A percentile compares a stretch with the other conserved stretches of the same genome.
phyloP scores from a whole-genome alignment of 306 rosid species.

The Cicer judaicum region DNA sequence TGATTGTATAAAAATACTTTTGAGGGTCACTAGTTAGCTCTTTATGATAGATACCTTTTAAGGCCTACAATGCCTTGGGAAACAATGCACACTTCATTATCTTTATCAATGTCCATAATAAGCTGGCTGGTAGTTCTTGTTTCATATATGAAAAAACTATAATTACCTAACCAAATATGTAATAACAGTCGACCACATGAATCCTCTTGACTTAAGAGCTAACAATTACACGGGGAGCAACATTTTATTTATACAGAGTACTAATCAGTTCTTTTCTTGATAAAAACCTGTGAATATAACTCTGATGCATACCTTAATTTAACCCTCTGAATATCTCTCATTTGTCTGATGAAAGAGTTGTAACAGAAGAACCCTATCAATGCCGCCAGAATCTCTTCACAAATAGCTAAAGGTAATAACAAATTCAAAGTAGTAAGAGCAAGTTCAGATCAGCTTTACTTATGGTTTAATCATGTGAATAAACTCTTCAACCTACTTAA shows the following conservation, averaged over 20 bases:
- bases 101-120: conserved; percentile 44
- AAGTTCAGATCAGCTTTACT: neutral
- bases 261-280: conserved; percentile 32
- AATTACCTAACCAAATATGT: conserved; percentile 42
- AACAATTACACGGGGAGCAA: too few relatives aligned
- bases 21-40: conserved; percentile 71
- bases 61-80: conserved; percentile 71
- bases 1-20: conserved; percentile 64
- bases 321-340: conserved; percentile 4
- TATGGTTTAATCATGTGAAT: neutral
- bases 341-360: conserved; percentile 46
- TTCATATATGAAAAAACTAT: conserved; percentile 40
- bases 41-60: conserved; percentile 54
- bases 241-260: too few relatives aligned
- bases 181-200: conserved; percentile 56
- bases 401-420: conserved; percentile 29
- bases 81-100: conserved; percentile 66
- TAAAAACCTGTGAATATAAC: neutral
- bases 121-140: conserved; percentile 52
- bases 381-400: conserved; percentile 38
- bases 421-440: neutral
- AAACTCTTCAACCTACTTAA: too few relatives aligned
- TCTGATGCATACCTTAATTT: neutral
- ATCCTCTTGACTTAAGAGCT: conserved; percentile 43
- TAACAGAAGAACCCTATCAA: conserved; percentile 20